Conservation (phyloP, 208 protist genomes). For the Tritrichomonas foetus region DNA sequence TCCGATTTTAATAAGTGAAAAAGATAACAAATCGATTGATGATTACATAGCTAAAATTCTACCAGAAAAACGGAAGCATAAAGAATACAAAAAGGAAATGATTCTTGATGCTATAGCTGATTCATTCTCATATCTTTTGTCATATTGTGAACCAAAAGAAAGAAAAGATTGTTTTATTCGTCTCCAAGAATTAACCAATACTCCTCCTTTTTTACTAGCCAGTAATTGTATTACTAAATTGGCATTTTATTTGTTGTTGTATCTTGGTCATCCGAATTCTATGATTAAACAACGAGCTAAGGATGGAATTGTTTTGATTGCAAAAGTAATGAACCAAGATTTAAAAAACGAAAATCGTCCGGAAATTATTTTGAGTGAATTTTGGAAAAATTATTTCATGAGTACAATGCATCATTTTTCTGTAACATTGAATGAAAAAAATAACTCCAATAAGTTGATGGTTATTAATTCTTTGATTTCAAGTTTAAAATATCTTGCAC, state of each 20-base stretch:
- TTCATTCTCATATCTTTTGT: background rate
- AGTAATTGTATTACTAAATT: background rate
- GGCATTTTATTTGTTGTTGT: background rate
- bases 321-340: too few relatives aligned
- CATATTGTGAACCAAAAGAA: background rate
- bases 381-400: background rate
- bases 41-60: background rate
- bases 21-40: background rate
- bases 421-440: background rate
- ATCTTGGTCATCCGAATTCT: background rate
- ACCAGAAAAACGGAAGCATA: background rate
- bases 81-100: background rate
- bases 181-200: background rate
- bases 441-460: background rate
- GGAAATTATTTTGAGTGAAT: background rate
- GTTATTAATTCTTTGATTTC: background rate
- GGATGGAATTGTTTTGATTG: background rate
- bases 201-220: background rate
- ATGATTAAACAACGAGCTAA: background rate
- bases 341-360: too few relatives aligned
- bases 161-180: background rate
- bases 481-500: background rate
- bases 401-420: background rate
- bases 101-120: background rate
- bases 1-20: background rate